These are phyloP conservation scores for Pythium dissimile DNA, from an alignment of 352 stramenopile genomes.

Conservation along the genomic window DNA sequence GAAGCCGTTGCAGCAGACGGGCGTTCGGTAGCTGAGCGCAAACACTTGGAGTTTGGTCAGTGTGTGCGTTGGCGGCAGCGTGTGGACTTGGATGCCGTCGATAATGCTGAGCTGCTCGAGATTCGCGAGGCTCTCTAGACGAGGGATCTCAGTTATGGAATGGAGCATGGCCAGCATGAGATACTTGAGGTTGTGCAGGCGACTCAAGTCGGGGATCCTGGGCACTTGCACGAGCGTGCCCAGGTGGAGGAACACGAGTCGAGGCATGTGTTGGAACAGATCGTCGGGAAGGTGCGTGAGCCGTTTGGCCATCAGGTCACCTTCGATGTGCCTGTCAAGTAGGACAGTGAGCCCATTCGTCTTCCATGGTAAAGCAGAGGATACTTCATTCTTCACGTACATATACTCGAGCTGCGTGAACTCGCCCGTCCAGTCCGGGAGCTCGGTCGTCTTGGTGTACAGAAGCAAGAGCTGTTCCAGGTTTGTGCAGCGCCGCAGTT, in stretches of 20 bases:
- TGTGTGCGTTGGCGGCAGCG: slow-evolving; percentile 1
- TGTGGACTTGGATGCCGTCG: not conserved
- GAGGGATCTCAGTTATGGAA: no score
- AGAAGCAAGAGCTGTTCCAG: slow-evolving; percentile 31
- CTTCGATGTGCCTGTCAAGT: slow-evolving; percentile 14
- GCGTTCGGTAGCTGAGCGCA: slow-evolving; percentile 3
- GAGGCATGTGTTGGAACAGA: slow-evolving; percentile 15
- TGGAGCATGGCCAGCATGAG: slow-evolving; percentile 6
- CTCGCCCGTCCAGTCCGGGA: slow-evolving; percentile 18
- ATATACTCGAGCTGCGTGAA: slow-evolving; percentile 22
- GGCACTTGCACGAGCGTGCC: slow-evolving; percentile 1
- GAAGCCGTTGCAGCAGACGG: slow-evolving; percentile 29
- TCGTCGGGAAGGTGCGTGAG: slow-evolving; percentile 1
- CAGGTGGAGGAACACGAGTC: slow-evolving; percentile 18
- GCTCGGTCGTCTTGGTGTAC: slow-evolving; percentile 18
- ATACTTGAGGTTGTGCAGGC: slow-evolving; percentile 4
- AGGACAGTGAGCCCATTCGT: not conserved
- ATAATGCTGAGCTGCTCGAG: slow-evolving; percentile 6
- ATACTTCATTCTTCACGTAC: no score
- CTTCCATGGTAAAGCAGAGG: no score
- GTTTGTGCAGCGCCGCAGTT: slow-evolving; percentile 10
- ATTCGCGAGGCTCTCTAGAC: no score
- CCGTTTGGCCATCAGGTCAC: slow-evolving; percentile 12
- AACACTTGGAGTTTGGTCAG: slow-evolving; percentile 10
- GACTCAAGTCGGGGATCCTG: slow-evolving; percentile 4